Evolutionary conservation across 805 yeast species (phyloP).

Genomic region (Ogataea corticis): DNA sequence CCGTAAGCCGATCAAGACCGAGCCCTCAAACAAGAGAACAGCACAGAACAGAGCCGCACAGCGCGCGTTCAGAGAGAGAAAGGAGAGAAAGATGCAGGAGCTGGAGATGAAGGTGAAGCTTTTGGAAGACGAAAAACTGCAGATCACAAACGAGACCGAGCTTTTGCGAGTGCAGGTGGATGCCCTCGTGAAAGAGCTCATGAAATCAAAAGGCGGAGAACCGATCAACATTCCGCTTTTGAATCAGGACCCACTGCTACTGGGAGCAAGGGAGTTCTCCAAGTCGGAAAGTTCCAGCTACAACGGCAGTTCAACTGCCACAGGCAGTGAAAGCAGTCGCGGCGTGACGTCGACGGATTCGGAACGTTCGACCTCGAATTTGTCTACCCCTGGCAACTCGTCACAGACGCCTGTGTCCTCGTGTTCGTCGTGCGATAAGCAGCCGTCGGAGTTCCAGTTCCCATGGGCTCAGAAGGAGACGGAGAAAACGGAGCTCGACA

Average conservation of each 20-base stretch:
- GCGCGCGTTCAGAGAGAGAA: slow-evolving; percentile 92
- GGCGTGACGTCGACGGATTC: slow-evolving; percentile 17
- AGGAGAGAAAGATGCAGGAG: slow-evolving; percentile 83
- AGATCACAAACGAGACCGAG: slow-evolving; percentile 70
- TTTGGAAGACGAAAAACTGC: slow-evolving; percentile 70
- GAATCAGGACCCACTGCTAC: slow-evolving; percentile 1
- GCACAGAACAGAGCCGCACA: slow-evolving; percentile 99
- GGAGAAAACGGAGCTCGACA: slow-evolving; percentile 7
- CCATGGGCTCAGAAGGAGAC: slow-evolving; percentile 7
- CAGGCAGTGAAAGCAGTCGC: not conserved
- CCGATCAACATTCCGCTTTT: slow-evolving; percentile 5
- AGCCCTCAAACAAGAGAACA: slow-evolving; percentile 83
- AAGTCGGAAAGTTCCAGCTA: not conserved
- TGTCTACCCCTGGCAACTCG: slow-evolving; percentile 19
- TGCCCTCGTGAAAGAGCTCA: slow-evolving; percentile 67
- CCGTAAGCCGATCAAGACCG: slow-evolving; percentile 69
- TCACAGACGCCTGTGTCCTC: slow-evolving; percentile 22
- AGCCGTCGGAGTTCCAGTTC: slow-evolving; percentile 8
- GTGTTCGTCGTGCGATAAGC: slow-evolving; percentile 11
- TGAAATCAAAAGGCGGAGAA: slow-evolving; percentile 18
- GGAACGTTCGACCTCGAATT: slow-evolving; percentile 17
- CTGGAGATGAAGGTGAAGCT: slow-evolving; percentile 73
- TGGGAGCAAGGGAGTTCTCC: no score
- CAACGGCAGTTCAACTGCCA: not conserved
- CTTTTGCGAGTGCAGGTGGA: slow-evolving; percentile 75